phyloP scores from a whole-genome alignment of 208 protist genomes.

The Polymyxa betae region DNA sequence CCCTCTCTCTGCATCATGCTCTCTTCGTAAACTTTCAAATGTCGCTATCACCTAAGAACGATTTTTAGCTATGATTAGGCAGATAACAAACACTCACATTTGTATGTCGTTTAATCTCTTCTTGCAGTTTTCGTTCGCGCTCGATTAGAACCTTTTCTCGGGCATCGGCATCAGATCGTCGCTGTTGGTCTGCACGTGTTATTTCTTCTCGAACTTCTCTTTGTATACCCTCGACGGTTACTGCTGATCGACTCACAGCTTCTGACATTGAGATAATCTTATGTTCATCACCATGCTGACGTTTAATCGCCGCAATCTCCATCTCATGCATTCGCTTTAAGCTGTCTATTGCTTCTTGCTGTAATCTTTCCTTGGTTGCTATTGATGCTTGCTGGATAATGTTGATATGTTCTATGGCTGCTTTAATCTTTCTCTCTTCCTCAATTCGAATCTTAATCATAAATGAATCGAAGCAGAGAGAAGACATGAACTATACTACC shows the following conservation, averaged over 20 bases:
- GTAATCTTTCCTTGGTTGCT: not conserved
- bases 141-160: constrained; percentile 1
- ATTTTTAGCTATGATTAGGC: not conserved
- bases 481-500: not conserved
- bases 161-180: not conserved
- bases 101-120: not conserved
- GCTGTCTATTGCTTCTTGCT: not conserved
- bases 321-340: constrained; percentile 24
- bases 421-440: not conserved
- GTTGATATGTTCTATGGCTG: not conserved
- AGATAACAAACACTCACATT: not conserved
- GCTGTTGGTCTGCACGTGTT: not conserved
- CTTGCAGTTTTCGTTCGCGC: not conserved
- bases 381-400: not conserved
- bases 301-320: constrained; percentile 24
- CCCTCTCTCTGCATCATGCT: constrained; percentile 17
- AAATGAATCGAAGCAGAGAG: not conserved
- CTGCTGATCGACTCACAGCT: not conserved
- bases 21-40: not conserved
- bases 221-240: constrained; percentile 27
- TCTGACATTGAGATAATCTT: not conserved
- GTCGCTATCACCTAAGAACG: not conserved
- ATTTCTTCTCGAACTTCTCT: not conserved
- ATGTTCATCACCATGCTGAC: not conserved
- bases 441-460: not conserved